Conservation (phyloP, 768 basidiomycete species). For the Trametes elegans region DNA sequence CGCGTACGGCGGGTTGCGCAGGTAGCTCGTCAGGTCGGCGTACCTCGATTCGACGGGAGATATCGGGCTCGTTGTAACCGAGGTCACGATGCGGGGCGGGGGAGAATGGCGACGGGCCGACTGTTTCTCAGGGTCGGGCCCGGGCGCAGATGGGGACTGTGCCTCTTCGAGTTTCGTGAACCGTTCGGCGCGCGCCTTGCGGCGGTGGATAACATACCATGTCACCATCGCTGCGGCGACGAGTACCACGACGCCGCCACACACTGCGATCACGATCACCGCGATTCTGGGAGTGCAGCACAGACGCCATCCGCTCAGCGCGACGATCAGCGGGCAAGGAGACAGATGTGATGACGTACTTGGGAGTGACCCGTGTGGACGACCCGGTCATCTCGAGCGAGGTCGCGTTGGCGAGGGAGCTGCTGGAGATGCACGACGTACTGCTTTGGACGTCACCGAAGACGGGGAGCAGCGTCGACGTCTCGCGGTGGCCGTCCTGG, state of each 20-base stretch:
- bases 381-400: background rate
- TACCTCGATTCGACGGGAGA: constrained; percentile 7
- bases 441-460: constrained; percentile 26
- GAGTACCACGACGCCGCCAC: constrained; percentile 40
- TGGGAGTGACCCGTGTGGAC: background rate
- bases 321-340: background rate
- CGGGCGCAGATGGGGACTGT: background rate
- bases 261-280: constrained; percentile 42
- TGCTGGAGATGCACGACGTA: constrained; percentile 26
- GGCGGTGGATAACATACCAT: constrained; percentile 42
- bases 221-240: constrained; percentile 42
- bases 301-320: background rate
- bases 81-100: constrained; percentile 5
- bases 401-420: constrained; percentile 5
- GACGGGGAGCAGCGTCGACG: constrained; percentile 44
- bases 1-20: constrained; percentile 18
- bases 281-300: constrained; percentile 33
- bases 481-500: constrained; percentile 36
- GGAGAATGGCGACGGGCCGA: background rate
- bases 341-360: background rate
- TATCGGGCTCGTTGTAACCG: constrained; percentile 2
- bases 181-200: constrained; percentile 30
- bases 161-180: constrained; percentile 15
- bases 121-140: constrained; percentile 14
- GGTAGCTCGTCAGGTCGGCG: constrained; percentile 1